Base-by-base conservation (phyloP, 2,329 filamentous ascomycete species). In the Geosmithia flava region DNA sequence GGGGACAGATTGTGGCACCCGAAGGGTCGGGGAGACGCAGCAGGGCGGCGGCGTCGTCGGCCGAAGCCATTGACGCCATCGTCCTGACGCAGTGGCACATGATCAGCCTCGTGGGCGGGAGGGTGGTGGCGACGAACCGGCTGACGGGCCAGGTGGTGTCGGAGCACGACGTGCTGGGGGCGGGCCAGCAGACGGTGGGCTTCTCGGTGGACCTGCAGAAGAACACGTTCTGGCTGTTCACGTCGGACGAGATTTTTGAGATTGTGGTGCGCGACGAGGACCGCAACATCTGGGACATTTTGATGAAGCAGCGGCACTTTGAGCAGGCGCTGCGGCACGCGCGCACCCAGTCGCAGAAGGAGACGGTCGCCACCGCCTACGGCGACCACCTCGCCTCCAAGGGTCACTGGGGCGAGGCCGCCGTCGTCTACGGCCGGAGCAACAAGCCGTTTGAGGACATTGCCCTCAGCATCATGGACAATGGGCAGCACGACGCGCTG, bases 401-500 rank as follows among this genome's bases (percentile, higher is more conserved):
- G 65, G 86, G 87, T 3, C 81, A 86, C 47, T 97, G 83, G 62
- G 68, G 80, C 47, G 89, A 98, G 62, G 93, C 93, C 41, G 93
- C 94, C 1, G 78, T 80, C 10, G 80, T 97, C 2, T 96, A 95
- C 62, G 93, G 93, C 13, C 88, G 88, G 63, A 97, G 93, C 66
- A 96, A 87, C 61, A 97, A 97, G 68, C 83, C 88, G 0, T 98
- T 98, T 55, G 93, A 98, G 61, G 89, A 98, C 60, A 91, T 98
- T 44, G 90, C 90, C 20, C 72, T 98, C 37, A 82, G 81, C 1
- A 86, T 98, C 58, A 90, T 98, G 54, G 90, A 97, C 64, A 84
- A 86, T 53, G 82, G 83, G 40, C 88, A 97, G 63, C 84, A 88
- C 49, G 91, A 97, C 68, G 91, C 93, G 1, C 67, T 98, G 53